Percentiles rank a stretch among this genome's conserved stretches.
Conservation (phyloP, 2,329 filamentous ascomycete species). For the Penicillium sp. region DNA sequence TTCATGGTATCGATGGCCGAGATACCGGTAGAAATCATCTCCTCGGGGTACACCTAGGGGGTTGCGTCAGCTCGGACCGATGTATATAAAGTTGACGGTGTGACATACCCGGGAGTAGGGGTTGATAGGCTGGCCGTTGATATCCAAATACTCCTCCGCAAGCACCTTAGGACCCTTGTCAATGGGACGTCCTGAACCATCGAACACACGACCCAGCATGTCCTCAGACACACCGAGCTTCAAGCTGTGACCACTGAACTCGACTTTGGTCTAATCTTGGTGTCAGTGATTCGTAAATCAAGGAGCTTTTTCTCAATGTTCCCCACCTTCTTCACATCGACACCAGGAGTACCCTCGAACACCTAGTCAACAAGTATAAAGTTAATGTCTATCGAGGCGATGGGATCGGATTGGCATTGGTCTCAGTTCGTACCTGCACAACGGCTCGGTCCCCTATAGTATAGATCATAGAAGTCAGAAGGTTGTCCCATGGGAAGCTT, state of each 20-base stretch:
- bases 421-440: conserved; percentile 72
- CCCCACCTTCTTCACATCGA: conserved; percentile 93
- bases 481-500: not conserved
- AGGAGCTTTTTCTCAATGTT: not conserved
- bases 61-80: conserved; percentile 18
- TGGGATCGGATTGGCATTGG: conserved; percentile 12
- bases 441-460: conserved; percentile 82
- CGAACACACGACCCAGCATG: conserved; percentile 98
- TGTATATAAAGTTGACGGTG: not conserved
- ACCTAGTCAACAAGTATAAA: conserved; percentile 61
- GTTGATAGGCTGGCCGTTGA: conserved; percentile 99
- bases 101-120: conserved; percentile 83
- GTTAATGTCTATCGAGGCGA: conserved; percentile 25
- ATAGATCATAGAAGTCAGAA: conserved; percentile 21
- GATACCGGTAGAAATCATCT: conserved; percentile 99
- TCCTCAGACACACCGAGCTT: conserved; percentile 99
- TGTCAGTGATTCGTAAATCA: conserved; percentile 29
- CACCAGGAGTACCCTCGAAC: conserved; percentile 94
- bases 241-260: conserved; percentile 95
- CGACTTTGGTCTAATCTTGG: conserved; percentile 78
- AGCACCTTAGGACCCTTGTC: conserved; percentile 99
- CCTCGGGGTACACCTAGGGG: conserved; percentile 88
- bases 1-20: conserved; percentile 99
- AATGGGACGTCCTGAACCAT: conserved; percentile 96
- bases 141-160: conserved; percentile 96